phyloP scores from a whole-genome alignment of 2,329 filamentous ascomycete species.

The Alternaria sp. region DNA sequence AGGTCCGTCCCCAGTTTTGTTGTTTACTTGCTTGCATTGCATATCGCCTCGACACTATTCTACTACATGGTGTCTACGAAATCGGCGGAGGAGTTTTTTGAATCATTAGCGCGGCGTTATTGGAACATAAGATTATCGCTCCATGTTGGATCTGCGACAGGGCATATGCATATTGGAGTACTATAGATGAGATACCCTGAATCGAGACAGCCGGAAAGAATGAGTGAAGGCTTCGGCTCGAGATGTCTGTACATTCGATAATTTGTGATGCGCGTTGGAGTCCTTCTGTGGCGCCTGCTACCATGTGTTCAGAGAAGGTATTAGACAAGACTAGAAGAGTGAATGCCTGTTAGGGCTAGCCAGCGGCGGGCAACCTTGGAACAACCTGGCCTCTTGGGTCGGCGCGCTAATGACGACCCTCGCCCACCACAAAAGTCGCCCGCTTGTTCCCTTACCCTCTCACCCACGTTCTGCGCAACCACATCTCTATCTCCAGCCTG shows the following conservation, averaged over 20 bases:
- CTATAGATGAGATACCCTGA: slow-evolving; percentile 38
- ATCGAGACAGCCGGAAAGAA: slow-evolving; percentile 8
- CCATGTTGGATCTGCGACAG: background rate
- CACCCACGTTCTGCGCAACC: slow-evolving; percentile 24
- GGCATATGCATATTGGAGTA: slow-evolving; percentile 10
- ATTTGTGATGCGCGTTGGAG: background rate
- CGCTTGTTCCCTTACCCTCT: slow-evolving; percentile 16
- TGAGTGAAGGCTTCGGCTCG: background rate
- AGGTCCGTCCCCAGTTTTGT: background rate
- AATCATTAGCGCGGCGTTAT: slow-evolving; percentile 37
- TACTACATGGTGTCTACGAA: background rate
- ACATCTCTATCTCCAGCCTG: slow-evolving; percentile 7
- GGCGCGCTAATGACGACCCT: slow-evolving; percentile 16
- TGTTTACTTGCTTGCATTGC: slow-evolving; percentile 9
- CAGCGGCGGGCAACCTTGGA: slow-evolving; percentile 11
- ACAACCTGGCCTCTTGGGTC: slow-evolving; percentile 42
- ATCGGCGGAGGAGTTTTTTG: slow-evolving; percentile 12
- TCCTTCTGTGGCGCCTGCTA: background rate
- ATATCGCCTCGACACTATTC: background rate
- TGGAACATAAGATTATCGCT: slow-evolving; percentile 15
- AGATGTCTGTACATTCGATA: background rate
- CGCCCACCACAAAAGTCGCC: slow-evolving; percentile 37
- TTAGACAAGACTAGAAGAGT: slow-evolving; percentile 37
- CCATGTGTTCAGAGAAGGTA: slow-evolving; percentile 38
- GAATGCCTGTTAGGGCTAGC: slow-evolving; percentile 30